Base-by-base conservation (phyloP, 2,329 filamentous ascomycete genomes). In the Hypoxylon sp. region DNA sequence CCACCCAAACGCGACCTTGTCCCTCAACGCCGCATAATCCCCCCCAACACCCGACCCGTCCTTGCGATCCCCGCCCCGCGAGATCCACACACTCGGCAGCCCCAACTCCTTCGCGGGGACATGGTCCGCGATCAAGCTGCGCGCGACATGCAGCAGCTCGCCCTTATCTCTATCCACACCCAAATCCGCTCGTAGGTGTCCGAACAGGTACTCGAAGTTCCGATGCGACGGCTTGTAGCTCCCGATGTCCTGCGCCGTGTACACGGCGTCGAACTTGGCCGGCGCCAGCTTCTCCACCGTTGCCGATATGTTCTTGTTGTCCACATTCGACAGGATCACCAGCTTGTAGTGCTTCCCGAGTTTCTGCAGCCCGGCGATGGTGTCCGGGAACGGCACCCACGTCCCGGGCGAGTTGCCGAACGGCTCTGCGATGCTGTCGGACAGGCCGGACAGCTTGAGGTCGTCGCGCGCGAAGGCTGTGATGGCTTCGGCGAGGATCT, bases 191-290 rank as follows among this genome's bases (percentile, higher is more conserved):
- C 85, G 68, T 17, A 87, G 84, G 35, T 85, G 81, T 13, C 78
- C 76, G 13, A 93, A 80, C 79, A 93, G 80, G 74, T 91, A 91
- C 62, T 86, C 82, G 71, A 94, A 94, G 73, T 93, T 93, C 29
- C 77, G 76, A 39, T 79, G 76, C 67, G 86, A 80, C 0, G 92
- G 92, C 81, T 94, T 94, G 78, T 93, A 94, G 6, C 82, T 84
- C 1, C 92, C 91, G 58, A 93, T 88, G 48, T 91, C 87, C 78
- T 93, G 83, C 1, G 92, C 92, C 2, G 91, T 93, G 78, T 91
- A 88, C 24, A 92, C 82, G 11, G 85, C 84, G 72, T 92, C 90
- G 73, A 93, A 84, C 7, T 51, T 53, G 2, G 87, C 82, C 0
- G 84, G 85, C 17, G 80, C 76, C 11, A 93, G 79, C 27, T 77